A percentile compares a stretch with the other conserved stretches of the same genome.
Conservation (phyloP, 148 eudicot species). For the Chenopodium berlandieri region DNA sequence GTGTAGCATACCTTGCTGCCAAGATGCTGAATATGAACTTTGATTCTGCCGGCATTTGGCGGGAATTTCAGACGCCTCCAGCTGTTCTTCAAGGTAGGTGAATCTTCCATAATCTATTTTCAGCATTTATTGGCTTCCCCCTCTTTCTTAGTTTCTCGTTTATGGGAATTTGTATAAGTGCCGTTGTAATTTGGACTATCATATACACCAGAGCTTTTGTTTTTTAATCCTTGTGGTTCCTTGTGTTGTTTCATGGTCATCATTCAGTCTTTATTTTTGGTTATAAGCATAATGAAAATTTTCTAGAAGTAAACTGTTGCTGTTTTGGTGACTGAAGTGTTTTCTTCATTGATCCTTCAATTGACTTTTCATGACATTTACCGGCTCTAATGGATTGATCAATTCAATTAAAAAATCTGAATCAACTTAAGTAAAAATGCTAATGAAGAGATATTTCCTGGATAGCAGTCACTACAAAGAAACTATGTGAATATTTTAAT, state of each 20-base stretch:
- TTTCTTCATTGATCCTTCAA: background rate
- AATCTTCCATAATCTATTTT: background rate
- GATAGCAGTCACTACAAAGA: no score
- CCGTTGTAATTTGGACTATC: background rate
- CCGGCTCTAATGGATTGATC: background rate
- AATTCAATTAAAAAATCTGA: no score
- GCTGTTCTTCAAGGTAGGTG: slow-evolving; percentile 58
- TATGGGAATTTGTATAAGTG: background rate
- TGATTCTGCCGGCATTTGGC: slow-evolving; percentile 59
- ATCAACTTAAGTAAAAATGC: no score
- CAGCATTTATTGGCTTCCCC: background rate
- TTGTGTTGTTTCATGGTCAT: no score
- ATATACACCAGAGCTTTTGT: no score
- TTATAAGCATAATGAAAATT: no score
- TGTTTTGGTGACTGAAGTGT: no score
- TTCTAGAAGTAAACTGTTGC: background rate
- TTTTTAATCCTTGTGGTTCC: no score
- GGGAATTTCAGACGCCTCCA: slow-evolving; percentile 77
- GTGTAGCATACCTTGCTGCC: slow-evolving; percentile 89
- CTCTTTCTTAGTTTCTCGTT: background rate
- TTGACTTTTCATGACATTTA: background rate
- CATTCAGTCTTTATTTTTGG: no score
- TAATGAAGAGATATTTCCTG: no score
- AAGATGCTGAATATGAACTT: slow-evolving; percentile 75
- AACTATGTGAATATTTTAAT: no score